Evolutionary conservation across 2,329 filamentous ascomycete genomes (phyloP).

Genomic region (Curvularia verruculosa): DNA sequence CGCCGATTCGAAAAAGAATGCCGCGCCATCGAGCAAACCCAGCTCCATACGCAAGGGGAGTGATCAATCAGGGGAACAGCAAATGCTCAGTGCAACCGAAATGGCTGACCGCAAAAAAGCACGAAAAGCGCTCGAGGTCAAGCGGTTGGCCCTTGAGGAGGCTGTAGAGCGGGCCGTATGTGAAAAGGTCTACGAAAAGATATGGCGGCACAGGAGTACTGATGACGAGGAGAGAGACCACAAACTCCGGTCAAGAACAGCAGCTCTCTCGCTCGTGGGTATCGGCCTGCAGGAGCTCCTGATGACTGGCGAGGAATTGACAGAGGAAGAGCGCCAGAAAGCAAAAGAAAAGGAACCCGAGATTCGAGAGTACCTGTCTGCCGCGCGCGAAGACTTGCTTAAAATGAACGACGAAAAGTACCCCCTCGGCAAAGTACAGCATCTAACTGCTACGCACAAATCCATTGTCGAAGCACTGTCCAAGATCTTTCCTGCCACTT

Average conservation of each 20-base stretch:
- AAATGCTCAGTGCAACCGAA: conserved; percentile 90
- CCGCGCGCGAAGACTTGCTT: conserved; percentile 70
- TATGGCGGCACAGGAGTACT: conserved; percentile 89
- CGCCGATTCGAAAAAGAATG: conserved; percentile 49
- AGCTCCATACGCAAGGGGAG: conserved; percentile 46
- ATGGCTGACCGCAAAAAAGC: conserved; percentile 79
- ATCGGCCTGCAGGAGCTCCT: conserved; percentile 86
- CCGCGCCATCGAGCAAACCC: conserved; percentile 43
- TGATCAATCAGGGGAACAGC: conserved; percentile 63
- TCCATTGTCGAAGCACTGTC: conserved; percentile 87
- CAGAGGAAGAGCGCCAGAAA: conserved; percentile 63
- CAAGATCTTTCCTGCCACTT: conserved; percentile 70
- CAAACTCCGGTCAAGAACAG: conserved; percentile 91
- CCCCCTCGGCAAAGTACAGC: conserved; percentile 87
- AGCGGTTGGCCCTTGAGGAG: conserved; percentile 80
- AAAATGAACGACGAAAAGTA: conserved; percentile 87
- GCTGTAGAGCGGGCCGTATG: conserved; percentile 86
- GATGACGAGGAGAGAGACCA: conserved; percentile 95
- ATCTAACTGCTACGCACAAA: conserved; percentile 87
- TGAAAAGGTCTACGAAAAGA: conserved; percentile 79
- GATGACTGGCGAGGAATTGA: conserved; percentile 60
- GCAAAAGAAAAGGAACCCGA: conserved; percentile 62
- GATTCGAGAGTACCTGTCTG: conserved; percentile 73
- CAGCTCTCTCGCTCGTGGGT: conserved; percentile 85
- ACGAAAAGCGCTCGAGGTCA: conserved; percentile 77